Evolutionary conservation across 2,329 filamentous ascomycete genomes (phyloP).

Genomic region (Juglanconis juglandina): DNA sequence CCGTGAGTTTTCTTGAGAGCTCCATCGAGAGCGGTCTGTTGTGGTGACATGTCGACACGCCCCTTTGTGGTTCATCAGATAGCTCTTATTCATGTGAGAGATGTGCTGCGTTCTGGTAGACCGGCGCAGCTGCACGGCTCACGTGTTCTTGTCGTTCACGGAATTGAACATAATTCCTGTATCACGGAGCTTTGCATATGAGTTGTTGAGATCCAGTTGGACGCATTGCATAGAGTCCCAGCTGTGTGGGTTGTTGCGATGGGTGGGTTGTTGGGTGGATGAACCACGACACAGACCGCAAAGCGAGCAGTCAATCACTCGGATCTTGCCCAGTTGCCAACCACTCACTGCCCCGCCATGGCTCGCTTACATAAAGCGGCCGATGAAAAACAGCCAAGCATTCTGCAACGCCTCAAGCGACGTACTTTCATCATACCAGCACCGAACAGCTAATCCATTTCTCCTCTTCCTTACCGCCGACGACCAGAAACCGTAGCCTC

Average conservation of each 20-base stretch:
- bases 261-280: not conserved
- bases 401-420: conserved; percentile 7
- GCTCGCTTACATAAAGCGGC: conserved; percentile 15
- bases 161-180: not conserved
- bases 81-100: not conserved
- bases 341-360: conserved; percentile 4
- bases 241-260: not conserved
- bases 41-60: conserved; percentile 4
- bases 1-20: conserved; percentile 6
- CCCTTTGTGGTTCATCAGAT: not conserved
- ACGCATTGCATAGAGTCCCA: too few relatives aligned
- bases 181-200: not conserved
- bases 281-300: not conserved
- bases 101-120: not conserved
- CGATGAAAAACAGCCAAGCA: conserved; percentile 7
- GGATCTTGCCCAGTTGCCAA: not conserved
- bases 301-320: not conserved
- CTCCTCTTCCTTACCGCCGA: conserved; percentile 1
- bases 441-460: not conserved
- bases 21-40: conserved; percentile 13
- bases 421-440: conserved; percentile 10
- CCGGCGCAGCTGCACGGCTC: not conserved
- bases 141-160: not conserved
- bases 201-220: too few relatives aligned
- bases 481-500: not conserved